phyloP scores from a whole-genome alignment of 371 early-diverging fungal species.

The Mortierella sp. region DNA sequence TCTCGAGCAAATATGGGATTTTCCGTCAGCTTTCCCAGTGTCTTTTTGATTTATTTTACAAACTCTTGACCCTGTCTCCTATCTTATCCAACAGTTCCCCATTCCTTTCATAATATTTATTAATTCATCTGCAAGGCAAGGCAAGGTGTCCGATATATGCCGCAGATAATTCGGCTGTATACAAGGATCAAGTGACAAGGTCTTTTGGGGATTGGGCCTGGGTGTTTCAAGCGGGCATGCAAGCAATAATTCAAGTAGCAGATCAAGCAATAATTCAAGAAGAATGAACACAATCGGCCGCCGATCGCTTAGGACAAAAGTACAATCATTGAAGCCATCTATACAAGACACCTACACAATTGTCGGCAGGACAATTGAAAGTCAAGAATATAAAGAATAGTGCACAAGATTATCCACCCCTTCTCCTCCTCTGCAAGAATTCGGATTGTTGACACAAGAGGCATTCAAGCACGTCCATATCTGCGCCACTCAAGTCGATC shows the following conservation, averaged over 20 bases:
- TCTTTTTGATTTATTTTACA: not conserved
- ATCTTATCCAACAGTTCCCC: not conserved
- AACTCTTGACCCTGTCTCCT: not conserved
- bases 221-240: constrained; percentile 13
- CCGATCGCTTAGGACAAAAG: not conserved
- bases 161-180: not conserved
- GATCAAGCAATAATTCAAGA: constrained; percentile 1
- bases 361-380: not conserved
- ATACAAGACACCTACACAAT: not conserved
- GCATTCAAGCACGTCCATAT: constrained; percentile 6
- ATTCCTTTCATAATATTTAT: not conserved
- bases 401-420: constrained; percentile 4
- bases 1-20: too few species aligned
- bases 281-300: not conserved
- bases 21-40: not conserved
- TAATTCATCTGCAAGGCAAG: constrained; percentile 10
- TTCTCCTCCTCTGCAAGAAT: constrained; percentile 10
- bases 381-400: constrained; percentile 1
- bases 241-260: constrained; percentile 8
- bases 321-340: not conserved
- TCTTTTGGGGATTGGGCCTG: constrained; percentile 13
- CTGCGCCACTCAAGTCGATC: constrained; percentile 14
- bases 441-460: constrained; percentile 2
- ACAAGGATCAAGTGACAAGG: constrained; percentile 7
- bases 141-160: not conserved